Evolutionary conservation across 768 basidiomycete genomes (phyloP), one percentile per base, ranked within the genome.

Genomic region (Mycena olivaceomarginata): DNA sequence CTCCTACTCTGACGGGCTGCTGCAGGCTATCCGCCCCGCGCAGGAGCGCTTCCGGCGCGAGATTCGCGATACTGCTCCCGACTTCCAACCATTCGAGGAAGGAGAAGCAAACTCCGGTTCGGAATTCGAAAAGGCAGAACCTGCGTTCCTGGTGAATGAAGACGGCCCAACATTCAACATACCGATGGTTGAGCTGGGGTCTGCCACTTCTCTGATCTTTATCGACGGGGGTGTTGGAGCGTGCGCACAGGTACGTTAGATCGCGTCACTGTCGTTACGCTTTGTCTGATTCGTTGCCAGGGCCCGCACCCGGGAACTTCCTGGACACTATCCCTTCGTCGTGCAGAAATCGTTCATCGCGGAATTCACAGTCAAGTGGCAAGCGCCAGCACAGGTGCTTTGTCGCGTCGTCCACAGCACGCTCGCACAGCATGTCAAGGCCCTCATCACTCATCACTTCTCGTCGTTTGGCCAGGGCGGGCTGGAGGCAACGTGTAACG

Each of bases 311-410:
- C 91, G 95, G 1, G 94, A 95, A 79, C 88, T 95, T 0, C 94
- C 94, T 0, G 92, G 91, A 16, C 89, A 90, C 75, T 93, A 91
- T 75, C 94, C 94, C 0, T 95, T 93, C 75, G 85, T 92, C 0
- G 92, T 95, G 0, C 90, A 92, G 64, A 82, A 87, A 12, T 80
- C 82, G 0, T 93, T 90, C 75, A 93, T 95, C 67, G 69, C 80
- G 3, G 72, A 82, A 0, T 82, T 92, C 45, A 87, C 90, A 5
- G 46, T 79, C 16, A 79, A 89, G 64, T 95, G 94, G 94, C 64
- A 72, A 0, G 57, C 53, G 0, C 94, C 93, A 0, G 85, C 92
- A 0, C 80, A 87, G 20, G 39, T 69, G 0, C 87, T 95, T 10
- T 92, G 91, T 70, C 84, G 87, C 0, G 40, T 79, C 0, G 84